Percentiles rank a stretch among this genome's conserved stretches.
These are phyloP conservation scores for Simmondsia chinensis DNA, from an alignment of 148 eudicot genomes.

Conservation along the genomic window DNA sequence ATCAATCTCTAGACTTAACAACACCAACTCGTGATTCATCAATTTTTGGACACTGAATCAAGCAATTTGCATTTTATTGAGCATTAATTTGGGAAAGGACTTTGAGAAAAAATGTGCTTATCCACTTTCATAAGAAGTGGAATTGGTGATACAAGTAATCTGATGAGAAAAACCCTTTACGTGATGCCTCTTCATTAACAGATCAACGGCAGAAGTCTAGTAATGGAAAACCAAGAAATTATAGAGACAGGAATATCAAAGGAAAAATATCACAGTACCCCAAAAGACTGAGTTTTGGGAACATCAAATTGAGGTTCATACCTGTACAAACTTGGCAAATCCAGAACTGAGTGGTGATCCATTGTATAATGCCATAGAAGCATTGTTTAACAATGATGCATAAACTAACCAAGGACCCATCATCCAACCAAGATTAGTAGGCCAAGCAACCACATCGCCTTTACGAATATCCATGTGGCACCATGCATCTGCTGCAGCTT, in stretches of 20 bases:
- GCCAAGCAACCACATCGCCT: constrained; percentile 91
- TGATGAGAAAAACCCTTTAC: too few relatives aligned
- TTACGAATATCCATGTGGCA: constrained; percentile 77
- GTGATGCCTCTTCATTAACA: too few relatives aligned
- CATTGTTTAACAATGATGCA: constrained; percentile 77
- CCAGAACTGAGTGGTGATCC: constrained; percentile 91
- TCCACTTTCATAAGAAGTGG: too few relatives aligned
- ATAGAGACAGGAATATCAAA: background rate
- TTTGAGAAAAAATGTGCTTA: too few relatives aligned
- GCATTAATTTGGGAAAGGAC: too few relatives aligned
- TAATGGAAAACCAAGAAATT: background rate
- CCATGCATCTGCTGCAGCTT: constrained; percentile 98
- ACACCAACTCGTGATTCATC: too few relatives aligned
- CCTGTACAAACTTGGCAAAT: constrained; percentile 93
- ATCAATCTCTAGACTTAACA: too few relatives aligned
- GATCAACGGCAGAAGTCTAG: background rate
- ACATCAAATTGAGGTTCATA: constrained; percentile 7
- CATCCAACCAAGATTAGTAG: constrained; percentile 99
- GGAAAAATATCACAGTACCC: background rate
- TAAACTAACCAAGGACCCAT: constrained; percentile 99
- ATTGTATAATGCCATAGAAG: constrained; percentile 79
- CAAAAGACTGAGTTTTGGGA: background rate
- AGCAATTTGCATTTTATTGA: too few relatives aligned
- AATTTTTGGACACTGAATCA: too few relatives aligned
- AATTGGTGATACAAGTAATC: too few relatives aligned